A percentile compares a stretch with the other conserved stretches of the same genome.
Evolutionary conservation across 768 basidiomycete genomes (phyloP).

Genomic region (Ramaria rubella): DNA sequence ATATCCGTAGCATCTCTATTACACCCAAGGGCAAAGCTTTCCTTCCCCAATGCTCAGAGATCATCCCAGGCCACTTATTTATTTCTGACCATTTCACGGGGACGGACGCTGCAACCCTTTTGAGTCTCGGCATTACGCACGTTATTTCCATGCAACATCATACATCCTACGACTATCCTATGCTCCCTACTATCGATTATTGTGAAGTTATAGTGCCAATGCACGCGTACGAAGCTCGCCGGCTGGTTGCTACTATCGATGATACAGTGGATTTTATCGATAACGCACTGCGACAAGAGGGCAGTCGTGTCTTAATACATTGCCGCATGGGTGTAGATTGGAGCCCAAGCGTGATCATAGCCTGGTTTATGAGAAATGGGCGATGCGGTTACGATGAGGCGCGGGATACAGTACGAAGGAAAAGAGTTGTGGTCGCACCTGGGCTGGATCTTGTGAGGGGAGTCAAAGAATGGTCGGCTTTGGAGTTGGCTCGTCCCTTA

Average conservation of each 20-base stretch:
- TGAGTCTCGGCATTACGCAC: constrained; percentile 4
- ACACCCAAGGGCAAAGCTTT: constrained; percentile 4
- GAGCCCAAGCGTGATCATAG: constrained; percentile 4
- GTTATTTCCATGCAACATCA: background rate
- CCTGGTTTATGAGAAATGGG: constrained; percentile 5
- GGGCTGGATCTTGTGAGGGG: background rate
- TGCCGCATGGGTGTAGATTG: constrained; percentile 1
- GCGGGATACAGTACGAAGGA: background rate
- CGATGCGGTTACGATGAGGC: background rate
- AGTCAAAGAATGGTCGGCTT: constrained; percentile 3
- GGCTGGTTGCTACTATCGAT: background rate
- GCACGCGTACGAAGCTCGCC: background rate
- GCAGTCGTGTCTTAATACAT: constrained; percentile 1
- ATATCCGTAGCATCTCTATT: background rate
- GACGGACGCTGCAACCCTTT: constrained; percentile 1
- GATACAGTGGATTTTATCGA: constrained; percentile 9
- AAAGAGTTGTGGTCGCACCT: constrained; percentile 3
- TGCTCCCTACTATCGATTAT: background rate
- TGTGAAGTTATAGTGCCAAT: background rate
- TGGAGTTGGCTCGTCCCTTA: background rate
- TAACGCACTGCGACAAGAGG: background rate
- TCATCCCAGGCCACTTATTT: constrained; percentile 3
- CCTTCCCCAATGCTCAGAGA: constrained; percentile 5
- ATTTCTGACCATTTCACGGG: constrained; percentile 5
- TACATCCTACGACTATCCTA: background rate